phyloP scores from a whole-genome alignment of 2,329 filamentous ascomycete species.

The Hyphodiscus sp. region DNA sequence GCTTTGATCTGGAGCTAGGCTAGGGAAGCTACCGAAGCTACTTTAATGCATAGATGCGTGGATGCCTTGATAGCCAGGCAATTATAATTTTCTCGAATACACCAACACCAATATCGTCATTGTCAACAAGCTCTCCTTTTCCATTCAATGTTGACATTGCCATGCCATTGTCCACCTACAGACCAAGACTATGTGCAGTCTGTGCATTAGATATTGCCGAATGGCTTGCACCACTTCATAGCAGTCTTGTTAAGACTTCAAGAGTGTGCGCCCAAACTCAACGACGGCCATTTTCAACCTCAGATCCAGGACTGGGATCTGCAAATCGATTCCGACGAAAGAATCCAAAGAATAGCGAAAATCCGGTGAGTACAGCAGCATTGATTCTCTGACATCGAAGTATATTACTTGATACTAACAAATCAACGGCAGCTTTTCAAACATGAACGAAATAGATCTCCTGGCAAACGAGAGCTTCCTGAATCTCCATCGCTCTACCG shows the following conservation, averaged over 20 bases:
- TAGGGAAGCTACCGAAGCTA: no score
- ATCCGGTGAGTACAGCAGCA: not conserved
- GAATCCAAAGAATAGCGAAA: not conserved
- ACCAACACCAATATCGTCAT: no score
- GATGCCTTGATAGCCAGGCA: no score
- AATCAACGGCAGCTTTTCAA: no score
- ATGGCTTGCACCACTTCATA: constrained; percentile 10
- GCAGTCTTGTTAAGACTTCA: not conserved
- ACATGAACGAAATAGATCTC: no score
- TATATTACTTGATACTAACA: not conserved
- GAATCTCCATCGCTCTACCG: no score
- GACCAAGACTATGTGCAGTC: constrained; percentile 34
- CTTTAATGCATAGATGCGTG: no score
- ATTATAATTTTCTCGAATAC: no score
- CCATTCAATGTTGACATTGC: constrained; percentile 8
- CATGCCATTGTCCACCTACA: constrained; percentile 36
- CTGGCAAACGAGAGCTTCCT: no score
- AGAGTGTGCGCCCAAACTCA: not conserved
- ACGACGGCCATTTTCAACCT: not conserved
- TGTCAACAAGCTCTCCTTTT: no score
- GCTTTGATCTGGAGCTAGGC: no score
- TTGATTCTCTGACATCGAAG: not conserved
- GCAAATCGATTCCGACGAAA: not conserved
- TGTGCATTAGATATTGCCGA: constrained; percentile 32
- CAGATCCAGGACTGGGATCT: not conserved